Evolutionary conservation across 1,139 yeast genomes (phyloP).

Genomic region (Lodderomyces jiufengensis): DNA sequence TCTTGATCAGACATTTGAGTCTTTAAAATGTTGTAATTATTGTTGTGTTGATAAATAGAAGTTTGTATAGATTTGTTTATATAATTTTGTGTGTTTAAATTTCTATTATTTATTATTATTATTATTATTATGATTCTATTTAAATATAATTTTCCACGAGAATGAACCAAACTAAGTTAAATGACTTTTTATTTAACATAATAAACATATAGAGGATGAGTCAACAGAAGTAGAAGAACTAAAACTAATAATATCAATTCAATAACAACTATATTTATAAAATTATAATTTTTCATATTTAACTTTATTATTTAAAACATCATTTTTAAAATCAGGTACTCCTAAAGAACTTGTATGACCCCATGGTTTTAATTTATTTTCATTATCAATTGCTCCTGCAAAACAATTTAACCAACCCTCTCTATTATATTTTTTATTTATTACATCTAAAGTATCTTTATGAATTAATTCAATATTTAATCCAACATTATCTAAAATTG

Average conservation of each 20-base stretch:
- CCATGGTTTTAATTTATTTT: constrained; percentile 32
- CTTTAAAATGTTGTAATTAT: not conserved
- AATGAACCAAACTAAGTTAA: no score
- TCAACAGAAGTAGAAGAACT: no score
- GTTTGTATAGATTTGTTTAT: not conserved
- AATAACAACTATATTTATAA: not conserved
- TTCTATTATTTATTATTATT: no score
- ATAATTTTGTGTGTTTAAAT: not conserved
- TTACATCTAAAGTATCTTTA: constrained; percentile 26
- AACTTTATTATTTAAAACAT: constrained; percentile 27
- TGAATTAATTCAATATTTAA: constrained; percentile 29
- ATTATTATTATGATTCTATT: not conserved
- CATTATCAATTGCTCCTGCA: constrained; percentile 34
- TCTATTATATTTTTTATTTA: constrained; percentile 26
- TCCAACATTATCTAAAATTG: constrained; percentile 39
- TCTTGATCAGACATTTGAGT: constrained; percentile 10
- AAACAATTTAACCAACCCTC: constrained; percentile 35
- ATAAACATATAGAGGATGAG: no score
- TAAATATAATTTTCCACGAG: no score
- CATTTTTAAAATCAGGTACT: constrained; percentile 26
- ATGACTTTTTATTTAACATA: no score
- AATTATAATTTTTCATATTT: constrained; percentile 20
- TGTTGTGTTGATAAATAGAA: not conserved
- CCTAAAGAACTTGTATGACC: constrained; percentile 39
- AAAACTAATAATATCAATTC: not conserved